A percentile compares a stretch with the other conserved stretches of the same genome.
phyloP scores from a whole-genome alignment of 1,284 basidiomycete species.

The Cutaneotrichosporon daszewskae region DNA sequence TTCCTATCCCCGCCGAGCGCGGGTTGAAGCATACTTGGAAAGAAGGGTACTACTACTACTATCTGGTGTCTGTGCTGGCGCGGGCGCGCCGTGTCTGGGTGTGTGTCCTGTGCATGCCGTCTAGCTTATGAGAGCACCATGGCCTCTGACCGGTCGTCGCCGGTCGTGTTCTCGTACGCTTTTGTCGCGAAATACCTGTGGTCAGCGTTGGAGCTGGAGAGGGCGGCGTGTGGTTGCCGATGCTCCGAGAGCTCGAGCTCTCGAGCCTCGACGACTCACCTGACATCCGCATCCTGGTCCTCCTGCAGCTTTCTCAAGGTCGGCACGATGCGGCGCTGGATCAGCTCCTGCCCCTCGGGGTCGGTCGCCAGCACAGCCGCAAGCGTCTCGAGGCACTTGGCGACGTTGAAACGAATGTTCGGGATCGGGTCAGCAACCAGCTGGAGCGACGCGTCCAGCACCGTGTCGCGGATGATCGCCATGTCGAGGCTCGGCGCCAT shows the following conservation, averaged over 20 bases:
- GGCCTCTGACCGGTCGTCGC: slow-evolving; percentile 33
- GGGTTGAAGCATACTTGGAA: too few species aligned
- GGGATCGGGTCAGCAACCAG: slow-evolving; percentile 91
- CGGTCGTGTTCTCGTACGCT: slow-evolving; percentile 44
- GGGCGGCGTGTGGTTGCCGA: too few species aligned
- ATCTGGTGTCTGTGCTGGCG: too few species aligned
- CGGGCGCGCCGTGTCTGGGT: too few species aligned
- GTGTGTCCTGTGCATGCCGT: background rate
- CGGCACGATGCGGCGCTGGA: slow-evolving; percentile 69
- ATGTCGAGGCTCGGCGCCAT: slow-evolving; percentile 89
- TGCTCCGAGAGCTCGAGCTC: too few species aligned
- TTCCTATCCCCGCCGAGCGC: too few species aligned
- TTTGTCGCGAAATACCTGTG: slow-evolving; percentile 45
- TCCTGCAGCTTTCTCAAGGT: slow-evolving; percentile 80
- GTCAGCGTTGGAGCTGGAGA: background rate
- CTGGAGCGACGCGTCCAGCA: slow-evolving; percentile 77
- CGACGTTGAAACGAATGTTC: slow-evolving; percentile 98
- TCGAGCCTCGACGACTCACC: slow-evolving; percentile 51
- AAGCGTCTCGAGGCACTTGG: slow-evolving; percentile 85
- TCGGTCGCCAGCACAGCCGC: slow-evolving; percentile 62
- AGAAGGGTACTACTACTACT: too few species aligned
- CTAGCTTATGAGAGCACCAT: slow-evolving; percentile 25
- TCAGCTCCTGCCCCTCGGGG: slow-evolving; percentile 68
- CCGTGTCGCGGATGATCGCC: slow-evolving; percentile 76
- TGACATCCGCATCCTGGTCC: slow-evolving; percentile 91